Conservation (phyloP, 495 filamentous ascomycete species). For the Acidiella bohemica region DNA sequence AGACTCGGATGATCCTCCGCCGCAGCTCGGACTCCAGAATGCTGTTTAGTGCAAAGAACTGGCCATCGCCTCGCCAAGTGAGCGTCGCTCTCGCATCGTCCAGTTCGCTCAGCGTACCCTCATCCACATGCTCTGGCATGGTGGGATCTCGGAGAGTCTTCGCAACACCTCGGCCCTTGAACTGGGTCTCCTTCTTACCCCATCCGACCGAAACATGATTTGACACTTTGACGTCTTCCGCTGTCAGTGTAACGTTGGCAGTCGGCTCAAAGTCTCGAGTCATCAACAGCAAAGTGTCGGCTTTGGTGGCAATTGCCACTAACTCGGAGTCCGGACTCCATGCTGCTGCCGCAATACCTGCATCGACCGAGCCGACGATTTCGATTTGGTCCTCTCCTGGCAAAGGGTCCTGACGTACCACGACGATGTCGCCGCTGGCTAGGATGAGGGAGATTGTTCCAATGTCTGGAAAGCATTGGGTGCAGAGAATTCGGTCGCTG, state of each 20-base stretch:
- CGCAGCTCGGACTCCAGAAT: constrained; percentile 41
- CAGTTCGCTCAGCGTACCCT: constrained; percentile 55
- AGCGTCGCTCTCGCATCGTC: constrained; percentile 62
- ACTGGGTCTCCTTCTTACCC: constrained; percentile 97
- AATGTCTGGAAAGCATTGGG: constrained; percentile 77
- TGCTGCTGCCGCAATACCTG: constrained; percentile 72
- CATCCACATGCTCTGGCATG: constrained; percentile 82
- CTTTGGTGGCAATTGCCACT: constrained; percentile 64
- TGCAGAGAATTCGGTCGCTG: constrained; percentile 55
- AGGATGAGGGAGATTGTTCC: constrained; percentile 65
- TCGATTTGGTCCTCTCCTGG: constrained; percentile 64
- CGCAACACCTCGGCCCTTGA: constrained; percentile 73
- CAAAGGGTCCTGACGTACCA: constrained; percentile 65
- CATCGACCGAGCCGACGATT: constrained; percentile 85
- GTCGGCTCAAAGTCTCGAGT: constrained; percentile 79
- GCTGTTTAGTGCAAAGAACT: constrained; percentile 74
- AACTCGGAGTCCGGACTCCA: constrained; percentile 96
- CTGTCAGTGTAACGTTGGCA: constrained; percentile 51
- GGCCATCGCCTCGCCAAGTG: constrained; percentile 89
- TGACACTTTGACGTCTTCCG: constrained; percentile 70
- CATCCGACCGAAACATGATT: constrained; percentile 96
- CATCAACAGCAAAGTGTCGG: constrained; percentile 78
- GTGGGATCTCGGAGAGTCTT: constrained; percentile 86
- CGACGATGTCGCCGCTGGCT: constrained; percentile 79
- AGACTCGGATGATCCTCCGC: constrained; percentile 72